Conservation (phyloP, 2,329 filamentous ascomycete species). For the Fusarium sp. region DNA sequence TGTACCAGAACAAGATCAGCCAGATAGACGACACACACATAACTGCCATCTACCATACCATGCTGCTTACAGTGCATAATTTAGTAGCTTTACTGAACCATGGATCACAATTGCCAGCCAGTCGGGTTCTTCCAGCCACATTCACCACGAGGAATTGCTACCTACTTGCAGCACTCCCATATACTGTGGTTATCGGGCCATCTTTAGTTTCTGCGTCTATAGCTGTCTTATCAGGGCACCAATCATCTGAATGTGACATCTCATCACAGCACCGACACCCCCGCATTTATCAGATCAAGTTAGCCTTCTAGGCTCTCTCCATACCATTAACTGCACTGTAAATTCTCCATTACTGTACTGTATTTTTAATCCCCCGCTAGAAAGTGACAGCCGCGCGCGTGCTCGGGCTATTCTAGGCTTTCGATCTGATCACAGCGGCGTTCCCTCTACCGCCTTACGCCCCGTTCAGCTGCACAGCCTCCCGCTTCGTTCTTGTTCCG, state of each 20-base stretch:
- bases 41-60: no score
- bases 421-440: background rate
- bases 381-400: background rate
- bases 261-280: slow-evolving; percentile 3
- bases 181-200: background rate
- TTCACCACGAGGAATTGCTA: background rate
- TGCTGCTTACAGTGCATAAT: slow-evolving; percentile 4
- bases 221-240: slow-evolving; percentile 7
- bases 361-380: background rate
- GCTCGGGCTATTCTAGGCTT: background rate
- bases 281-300: slow-evolving; percentile 14
- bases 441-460: background rate
- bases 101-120: background rate
- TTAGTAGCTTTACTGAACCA: background rate
- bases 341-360: background rate
- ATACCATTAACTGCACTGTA: background rate
- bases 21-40: background rate
- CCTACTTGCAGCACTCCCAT: background rate
- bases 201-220: background rate
- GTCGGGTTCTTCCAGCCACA: background rate
- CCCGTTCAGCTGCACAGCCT: slow-evolving; percentile 20
- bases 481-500: background rate
- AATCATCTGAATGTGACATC: slow-evolving; percentile 12
- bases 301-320: background rate
- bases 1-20: background rate